Conservation (phyloP, 768 basidiomycete species). For the Mycena olivaceomarginata region DNA sequence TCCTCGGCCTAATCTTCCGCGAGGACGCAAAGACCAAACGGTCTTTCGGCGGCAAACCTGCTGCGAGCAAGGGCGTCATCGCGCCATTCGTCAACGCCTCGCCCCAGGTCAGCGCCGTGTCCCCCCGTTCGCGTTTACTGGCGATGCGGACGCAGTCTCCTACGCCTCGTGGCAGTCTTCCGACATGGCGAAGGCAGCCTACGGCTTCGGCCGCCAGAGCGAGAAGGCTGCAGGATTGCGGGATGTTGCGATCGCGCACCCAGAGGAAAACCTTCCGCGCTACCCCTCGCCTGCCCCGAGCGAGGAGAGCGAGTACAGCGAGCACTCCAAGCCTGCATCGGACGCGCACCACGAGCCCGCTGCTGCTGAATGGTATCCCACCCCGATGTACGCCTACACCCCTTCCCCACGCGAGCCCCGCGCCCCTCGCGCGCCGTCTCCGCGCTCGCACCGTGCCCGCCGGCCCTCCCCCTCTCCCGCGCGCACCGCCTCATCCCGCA, state of each 20-base stretch:
- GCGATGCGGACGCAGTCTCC: constrained; percentile 42
- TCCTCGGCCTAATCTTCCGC: constrained; percentile 89
- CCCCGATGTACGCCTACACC: background rate
- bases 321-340: background rate
- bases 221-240: constrained; percentile 83
- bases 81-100: constrained; percentile 61
- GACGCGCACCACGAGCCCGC: background rate
- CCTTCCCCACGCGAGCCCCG: constrained; percentile 9
- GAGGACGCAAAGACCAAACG: constrained; percentile 79
- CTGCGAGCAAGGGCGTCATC: constrained; percentile 62
- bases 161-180: constrained; percentile 53
- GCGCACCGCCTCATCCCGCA: constrained; percentile 37
- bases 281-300: constrained; percentile 63
- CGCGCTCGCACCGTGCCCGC: constrained; percentile 3
- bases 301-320: background rate
- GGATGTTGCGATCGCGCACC: constrained; percentile 71
- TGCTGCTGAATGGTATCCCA: background rate
- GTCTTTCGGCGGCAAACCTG: constrained; percentile 77
- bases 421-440: constrained; percentile 16
- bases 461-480: constrained; percentile 23
- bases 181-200: constrained; percentile 63
- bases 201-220: constrained; percentile 89
- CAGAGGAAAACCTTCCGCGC: constrained; percentile 74
- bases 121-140: constrained; percentile 46
- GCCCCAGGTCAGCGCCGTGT: constrained; percentile 51